Percentiles rank a stretch among this genome's conserved stretches.
Conservation (phyloP, 163 green algal genomes). For the Chlamydomonas reinhardtii region DNA sequence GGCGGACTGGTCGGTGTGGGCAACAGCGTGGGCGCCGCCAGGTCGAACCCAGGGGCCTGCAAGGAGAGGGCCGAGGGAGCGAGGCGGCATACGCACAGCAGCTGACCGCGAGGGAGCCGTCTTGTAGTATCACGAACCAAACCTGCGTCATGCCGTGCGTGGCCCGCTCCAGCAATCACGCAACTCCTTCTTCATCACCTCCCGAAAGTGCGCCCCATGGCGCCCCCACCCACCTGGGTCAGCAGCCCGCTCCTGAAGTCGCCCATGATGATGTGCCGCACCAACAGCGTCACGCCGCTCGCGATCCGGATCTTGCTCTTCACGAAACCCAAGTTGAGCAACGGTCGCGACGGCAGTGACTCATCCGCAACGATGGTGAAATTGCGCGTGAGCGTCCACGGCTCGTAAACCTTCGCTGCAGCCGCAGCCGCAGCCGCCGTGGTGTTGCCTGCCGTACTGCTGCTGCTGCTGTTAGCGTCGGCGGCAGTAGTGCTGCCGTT, state of each 20-base stretch:
- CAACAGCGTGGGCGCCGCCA: not conserved
- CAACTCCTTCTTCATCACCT: too few species aligned
- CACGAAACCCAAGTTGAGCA: conserved; percentile 22
- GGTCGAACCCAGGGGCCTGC: conserved; percentile 21
- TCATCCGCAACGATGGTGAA: conserved; percentile 12
- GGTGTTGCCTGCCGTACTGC: too few species aligned
- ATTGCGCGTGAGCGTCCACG: not conserved
- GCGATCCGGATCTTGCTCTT: conserved; percentile 23
- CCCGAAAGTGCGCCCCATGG: not conserved
- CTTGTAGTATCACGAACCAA: too few species aligned
- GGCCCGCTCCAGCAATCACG: too few species aligned
- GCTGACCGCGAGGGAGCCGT: too few species aligned
- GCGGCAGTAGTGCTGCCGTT: not conserved
- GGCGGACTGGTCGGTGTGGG: not conserved
- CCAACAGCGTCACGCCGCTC: conserved; percentile 4
- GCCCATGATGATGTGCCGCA: not conserved
- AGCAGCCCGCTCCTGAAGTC: conserved; percentile 22
- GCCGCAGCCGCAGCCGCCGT: too few species aligned
- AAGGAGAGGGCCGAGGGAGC: not conserved
- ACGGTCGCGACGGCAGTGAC: conserved; percentile 1
- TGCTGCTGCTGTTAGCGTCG: too few species aligned
- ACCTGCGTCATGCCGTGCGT: too few species aligned
- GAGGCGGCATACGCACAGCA: not conserved
- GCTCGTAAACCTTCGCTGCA: not conserved
- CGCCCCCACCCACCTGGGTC: conserved; percentile 4